phyloP scores from a whole-genome alignment of 805 yeast genomes.

The Saturnispora dispora region DNA sequence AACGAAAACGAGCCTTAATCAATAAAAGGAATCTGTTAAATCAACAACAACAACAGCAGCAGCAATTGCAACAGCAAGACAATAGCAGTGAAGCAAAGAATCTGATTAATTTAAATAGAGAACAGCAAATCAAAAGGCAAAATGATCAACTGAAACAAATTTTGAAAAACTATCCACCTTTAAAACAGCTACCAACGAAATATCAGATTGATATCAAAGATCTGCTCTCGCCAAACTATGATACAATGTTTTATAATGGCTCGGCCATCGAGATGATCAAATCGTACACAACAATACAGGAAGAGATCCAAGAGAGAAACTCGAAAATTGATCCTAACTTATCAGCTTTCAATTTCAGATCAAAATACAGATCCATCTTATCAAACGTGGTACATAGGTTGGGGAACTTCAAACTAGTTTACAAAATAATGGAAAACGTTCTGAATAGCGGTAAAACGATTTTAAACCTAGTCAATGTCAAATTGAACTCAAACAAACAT shows the following conservation, averaged over 20 bases:
- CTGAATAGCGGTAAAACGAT: background rate
- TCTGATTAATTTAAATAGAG: background rate
- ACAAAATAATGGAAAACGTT: slow-evolving; percentile 1
- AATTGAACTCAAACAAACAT: background rate
- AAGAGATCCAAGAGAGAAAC: slow-evolving; percentile 7
- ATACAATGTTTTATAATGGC: background rate
- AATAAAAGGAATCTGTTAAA: background rate
- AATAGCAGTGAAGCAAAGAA: background rate
- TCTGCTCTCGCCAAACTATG: background rate
- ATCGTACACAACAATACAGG: slow-evolving; percentile 1
- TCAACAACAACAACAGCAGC: background rate
- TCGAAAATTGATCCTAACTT: background rate
- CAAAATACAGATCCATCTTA: slow-evolving; percentile 5
- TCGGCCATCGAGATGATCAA: background rate
- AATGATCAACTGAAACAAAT: slow-evolving; percentile 2
- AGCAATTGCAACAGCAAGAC: background rate
- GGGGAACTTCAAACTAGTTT: slow-evolving; percentile 5
- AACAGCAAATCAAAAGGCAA: background rate
- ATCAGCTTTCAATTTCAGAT: slow-evolving; percentile 4
- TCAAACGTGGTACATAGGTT: slow-evolving; percentile 9
- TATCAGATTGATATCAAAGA: slow-evolving; percentile 11
- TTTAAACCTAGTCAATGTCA: background rate
- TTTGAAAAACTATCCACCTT: slow-evolving; percentile 7
- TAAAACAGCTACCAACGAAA: slow-evolving; percentile 11
- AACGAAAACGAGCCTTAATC: background rate